Conservation (phyloP, 176 grass and related monocot genomes). For the Rhynchospora tenuis region DNA sequence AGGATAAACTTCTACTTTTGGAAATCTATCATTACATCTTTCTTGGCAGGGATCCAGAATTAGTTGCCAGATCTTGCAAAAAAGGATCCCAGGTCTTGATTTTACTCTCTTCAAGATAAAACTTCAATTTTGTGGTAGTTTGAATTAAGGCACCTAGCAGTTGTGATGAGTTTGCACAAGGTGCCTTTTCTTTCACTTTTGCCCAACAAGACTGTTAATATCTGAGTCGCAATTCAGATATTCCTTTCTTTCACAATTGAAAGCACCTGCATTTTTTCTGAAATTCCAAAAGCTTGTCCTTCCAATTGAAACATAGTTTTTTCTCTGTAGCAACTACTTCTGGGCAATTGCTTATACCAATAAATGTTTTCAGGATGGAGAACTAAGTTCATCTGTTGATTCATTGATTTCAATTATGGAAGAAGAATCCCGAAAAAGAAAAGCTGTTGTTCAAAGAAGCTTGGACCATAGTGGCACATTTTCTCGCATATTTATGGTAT, state of each 20-base stretch:
- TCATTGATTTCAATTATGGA: constrained; percentile 20
- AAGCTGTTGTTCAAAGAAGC: not conserved
- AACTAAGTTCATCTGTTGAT: constrained; percentile 2
- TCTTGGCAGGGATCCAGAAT: constrained; percentile 68
- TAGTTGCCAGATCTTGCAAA: constrained; percentile 59
- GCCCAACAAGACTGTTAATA: not conserved
- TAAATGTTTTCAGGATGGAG: constrained; percentile 15
- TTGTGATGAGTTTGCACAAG: not conserved
- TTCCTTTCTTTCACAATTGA: constrained; percentile 6
- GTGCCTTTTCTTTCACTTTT: not conserved
- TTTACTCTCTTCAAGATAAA: constrained; percentile 9
- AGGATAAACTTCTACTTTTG: constrained; percentile 88
- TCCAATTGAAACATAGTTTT: not conserved
- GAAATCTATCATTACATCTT: constrained; percentile 85
- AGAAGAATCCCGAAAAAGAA: constrained; percentile 24
- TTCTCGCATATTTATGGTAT: constrained; percentile 17
- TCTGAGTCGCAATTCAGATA: not conserved
- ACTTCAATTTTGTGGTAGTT: not conserved
- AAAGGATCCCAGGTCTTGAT: constrained; percentile 45
- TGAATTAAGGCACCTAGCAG: not conserved
- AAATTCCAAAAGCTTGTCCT: not conserved
- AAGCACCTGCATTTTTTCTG: not conserved
- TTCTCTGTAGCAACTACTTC: not conserved
- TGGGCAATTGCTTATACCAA: not conserved
- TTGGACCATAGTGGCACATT: constrained; percentile 20